These are phyloP conservation scores for Cyclotella atomus DNA, from an alignment of 108 stramenopile genomes.

Conservation along the genomic window DNA sequence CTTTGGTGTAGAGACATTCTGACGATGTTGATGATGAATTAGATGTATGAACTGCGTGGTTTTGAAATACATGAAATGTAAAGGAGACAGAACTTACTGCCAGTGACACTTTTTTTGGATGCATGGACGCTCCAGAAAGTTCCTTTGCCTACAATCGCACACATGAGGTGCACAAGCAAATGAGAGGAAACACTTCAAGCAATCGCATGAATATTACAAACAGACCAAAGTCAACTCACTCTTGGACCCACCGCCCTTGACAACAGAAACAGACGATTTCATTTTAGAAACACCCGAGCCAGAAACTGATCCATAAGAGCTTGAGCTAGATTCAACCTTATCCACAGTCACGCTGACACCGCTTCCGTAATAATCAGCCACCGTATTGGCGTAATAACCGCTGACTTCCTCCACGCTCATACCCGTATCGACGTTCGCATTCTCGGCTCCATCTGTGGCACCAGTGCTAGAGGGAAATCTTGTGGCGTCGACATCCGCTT, in stretches of 20 bases:
- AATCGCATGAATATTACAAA: neutral
- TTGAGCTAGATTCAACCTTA: neutral
- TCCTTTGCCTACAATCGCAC: neutral
- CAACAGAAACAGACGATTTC: neutral
- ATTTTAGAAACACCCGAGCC: neutral
- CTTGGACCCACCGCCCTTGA: neutral
- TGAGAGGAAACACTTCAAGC: neutral
- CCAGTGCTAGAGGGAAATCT: too few relatives aligned
- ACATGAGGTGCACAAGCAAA: neutral
- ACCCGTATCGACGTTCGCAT: neutral
- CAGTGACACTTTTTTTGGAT: neutral
- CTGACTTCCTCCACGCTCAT: neutral
- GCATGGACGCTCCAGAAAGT: neutral
- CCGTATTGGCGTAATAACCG: neutral
- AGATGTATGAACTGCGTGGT: neutral
- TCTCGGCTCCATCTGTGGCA: neutral
- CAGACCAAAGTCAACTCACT: neutral
- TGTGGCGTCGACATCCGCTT: too few relatives aligned
- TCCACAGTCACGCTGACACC: neutral
- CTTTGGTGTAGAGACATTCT: constrained; percentile 3
- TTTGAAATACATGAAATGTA: neutral
- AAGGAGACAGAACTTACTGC: neutral
- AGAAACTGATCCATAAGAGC: neutral
- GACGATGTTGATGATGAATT: neutral
- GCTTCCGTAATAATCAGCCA: neutral